Base-by-base conservation (phyloP, 2,329 filamentous ascomycete species). In the Fusarium sublunatum region DNA sequence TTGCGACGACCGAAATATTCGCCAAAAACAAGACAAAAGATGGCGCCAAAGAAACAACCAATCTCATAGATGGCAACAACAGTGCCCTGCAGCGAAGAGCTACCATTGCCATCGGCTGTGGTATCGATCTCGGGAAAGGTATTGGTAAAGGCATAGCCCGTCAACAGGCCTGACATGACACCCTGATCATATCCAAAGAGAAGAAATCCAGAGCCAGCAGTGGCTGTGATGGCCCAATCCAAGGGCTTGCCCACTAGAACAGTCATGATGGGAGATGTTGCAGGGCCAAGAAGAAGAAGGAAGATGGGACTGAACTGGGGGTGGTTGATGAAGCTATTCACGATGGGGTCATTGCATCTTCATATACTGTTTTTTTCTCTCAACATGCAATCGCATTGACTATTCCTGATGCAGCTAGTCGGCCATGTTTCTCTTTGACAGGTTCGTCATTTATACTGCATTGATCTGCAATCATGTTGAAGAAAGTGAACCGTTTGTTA, bases 61-160 rank as follows among this genome's bases (percentile, higher is more conserved):
- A 81, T 73, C 57, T 81, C 78, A 53, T 81, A 81, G n/a, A 81
- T 78, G 24, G 79, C 77, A 19, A 79, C 77, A 1, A 81, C 78
- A 26, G 77, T 79, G 19, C 79, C 79, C 63, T 81, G 79, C 7
- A 81, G 65, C 6, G 78, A 78, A 3, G 78, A 75, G 46, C 77
- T 80, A 2, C 78, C 78, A 31, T 73, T 76, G 7, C 77, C 78
- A 6, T 59, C 58, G 0, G 70, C 59, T 2, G 74, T 77, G 1
- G 78, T 75, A 52, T 76, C 72, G 22, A 77, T 76, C 59, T 75
- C 71, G 11, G 74, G 74, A 46, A 76, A 76, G 0, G 67, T 71
- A 1, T 54, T 51, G 5, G 72, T 74, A 38, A 76, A 76, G 19
- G 74, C 72, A 10, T 67, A 61, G 38, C 74, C 73, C 5, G 74